phyloP scores from a whole-genome alignment of 2,329 filamentous ascomycete genomes.

The Paraconiothyrium brasiliense region DNA sequence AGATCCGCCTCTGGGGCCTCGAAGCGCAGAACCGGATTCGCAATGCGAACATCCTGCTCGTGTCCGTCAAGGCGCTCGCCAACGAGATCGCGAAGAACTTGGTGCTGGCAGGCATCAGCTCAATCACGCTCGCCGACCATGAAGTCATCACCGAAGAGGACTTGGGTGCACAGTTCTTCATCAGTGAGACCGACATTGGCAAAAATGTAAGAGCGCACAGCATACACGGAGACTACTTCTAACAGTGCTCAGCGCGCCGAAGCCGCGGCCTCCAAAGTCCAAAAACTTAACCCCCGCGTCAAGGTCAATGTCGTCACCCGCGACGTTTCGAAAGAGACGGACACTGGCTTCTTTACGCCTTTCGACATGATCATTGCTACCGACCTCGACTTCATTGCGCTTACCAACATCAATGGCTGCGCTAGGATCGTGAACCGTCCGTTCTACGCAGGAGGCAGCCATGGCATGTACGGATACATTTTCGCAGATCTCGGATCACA shows the following conservation, averaged over 20 bases:
- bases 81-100: slow-evolving; percentile 98
- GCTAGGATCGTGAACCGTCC: slow-evolving; percentile 80
- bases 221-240: background rate
- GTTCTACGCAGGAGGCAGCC: slow-evolving; percentile 88
- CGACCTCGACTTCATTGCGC: slow-evolving; percentile 78
- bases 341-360: slow-evolving; percentile 76
- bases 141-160: slow-evolving; percentile 79
- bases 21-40: slow-evolving; percentile 94
- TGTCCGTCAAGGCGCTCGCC: slow-evolving; percentile 86
- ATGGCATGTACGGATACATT: slow-evolving; percentile 93
- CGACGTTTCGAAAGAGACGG: slow-evolving; percentile 66
- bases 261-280: slow-evolving; percentile 79
- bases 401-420: slow-evolving; percentile 84
- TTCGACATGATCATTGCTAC: slow-evolving; percentile 93
- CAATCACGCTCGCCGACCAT: slow-evolving; percentile 87
- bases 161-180: slow-evolving; percentile 74
- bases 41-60: slow-evolving; percentile 86
- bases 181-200: slow-evolving; percentile 76
- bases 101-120: slow-evolving; percentile 90
- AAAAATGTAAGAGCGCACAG: slow-evolving; percentile 67
- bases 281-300: slow-evolving; percentile 90
- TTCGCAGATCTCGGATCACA: slow-evolving; percentile 94
- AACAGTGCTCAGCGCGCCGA: slow-evolving; percentile 70
- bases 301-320: slow-evolving; percentile 74
- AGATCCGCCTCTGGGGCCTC: slow-evolving; percentile 97